A percentile compares a stretch with the other conserved stretches of the same genome.
phyloP scores from a whole-genome alignment of 2,329 filamentous ascomycete genomes.

The Colletotrichum eremochloae region DNA sequence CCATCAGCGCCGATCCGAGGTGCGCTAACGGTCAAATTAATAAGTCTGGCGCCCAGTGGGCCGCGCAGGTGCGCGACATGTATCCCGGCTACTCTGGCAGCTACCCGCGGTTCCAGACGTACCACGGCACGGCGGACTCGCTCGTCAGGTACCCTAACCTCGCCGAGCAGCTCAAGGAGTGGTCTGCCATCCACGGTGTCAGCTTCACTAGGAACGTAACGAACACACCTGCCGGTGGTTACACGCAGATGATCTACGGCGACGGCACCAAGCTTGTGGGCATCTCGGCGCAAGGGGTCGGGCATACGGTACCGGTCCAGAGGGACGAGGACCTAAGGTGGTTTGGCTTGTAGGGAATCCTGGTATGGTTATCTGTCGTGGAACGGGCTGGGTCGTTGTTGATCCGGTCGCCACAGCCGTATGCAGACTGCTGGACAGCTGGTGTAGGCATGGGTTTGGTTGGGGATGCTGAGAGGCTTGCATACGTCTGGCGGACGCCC shows the following conservation, averaged over 20 bases:
- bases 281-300: slow-evolving; percentile 48
- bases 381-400: too few relatives aligned
- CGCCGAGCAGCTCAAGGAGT: slow-evolving; percentile 44
- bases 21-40: slow-evolving; percentile 58
- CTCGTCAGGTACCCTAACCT: slow-evolving; percentile 52
- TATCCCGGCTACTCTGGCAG: slow-evolving; percentile 51
- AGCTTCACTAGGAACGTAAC: slow-evolving; percentile 47
- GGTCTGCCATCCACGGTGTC: slow-evolving; percentile 42
- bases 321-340: slow-evolving; percentile 43
- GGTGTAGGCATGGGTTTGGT: too few relatives aligned
- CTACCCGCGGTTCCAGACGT: slow-evolving; percentile 49
- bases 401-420: too few relatives aligned
- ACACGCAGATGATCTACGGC: slow-evolving; percentile 51
- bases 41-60: slow-evolving; percentile 59
- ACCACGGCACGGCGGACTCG: slow-evolving; percentile 52
- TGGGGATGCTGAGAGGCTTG: too few relatives aligned
- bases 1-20: slow-evolving; percentile 47
- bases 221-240: slow-evolving; percentile 46
- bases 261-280: slow-evolving; percentile 51
- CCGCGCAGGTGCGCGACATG: slow-evolving; percentile 54
- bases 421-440: too few relatives aligned
- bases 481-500: too few relatives aligned
- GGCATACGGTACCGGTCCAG: slow-evolving; percentile 49
- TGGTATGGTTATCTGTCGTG: not conserved
- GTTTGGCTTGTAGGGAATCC: slow-evolving; percentile 41